Evolutionary conservation across 1,139 yeast species (phyloP), one percentile per base, ranked within the genome.

Genomic region (Wickerhamomyces sp.): DNA sequence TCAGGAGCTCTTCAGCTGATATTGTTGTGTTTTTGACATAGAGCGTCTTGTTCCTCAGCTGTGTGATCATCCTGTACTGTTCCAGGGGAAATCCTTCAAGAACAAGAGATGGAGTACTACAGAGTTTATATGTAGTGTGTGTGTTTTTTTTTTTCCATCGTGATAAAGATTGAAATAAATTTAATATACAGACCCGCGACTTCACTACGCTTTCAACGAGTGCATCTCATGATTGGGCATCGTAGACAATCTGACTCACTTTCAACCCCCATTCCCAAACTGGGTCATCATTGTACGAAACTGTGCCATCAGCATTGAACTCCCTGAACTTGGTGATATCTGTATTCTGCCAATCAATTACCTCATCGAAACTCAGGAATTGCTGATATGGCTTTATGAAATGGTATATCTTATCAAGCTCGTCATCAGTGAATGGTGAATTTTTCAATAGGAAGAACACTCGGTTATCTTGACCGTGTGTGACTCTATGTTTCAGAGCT

Each of bases 251-350:
- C 18, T 52, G 37, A 3, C 57, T 44, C n/a, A 60, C 62, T 23
- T 47, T 50, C 38, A 53, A 39, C 12, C 61, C 57, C 61, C 63
- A 57, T 19, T 58, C 58, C 66, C 66, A 61, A 25, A 47, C 42
- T 6, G 47, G 45, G 40, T 61, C 66, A 6, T 42, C 46, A n/a
- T 41, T 44, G 25, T 53, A 44, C 6, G 39, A 39, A n/a, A 49
- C 45, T 1, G 49, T 21, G 8, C 66, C 66, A 37, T 58, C 58
- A 14, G 42, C 31, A 31, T 59, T 49, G 17, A 51, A 42, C 15
- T 42, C 32, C 31, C 60, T 47, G 19, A 49, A 45, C 32, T 57
- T 47, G 11, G 40, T 43, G 6, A 38, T 26, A 28, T 50, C 48
- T 3, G 39, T 26, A 3, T 55, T 43, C 2, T 50, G 54, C 66